Evolutionary conservation across 305 asterid species (phyloP), one percentile per base, ranked within the genome.

Genomic region (Solanum hybrid): DNA sequence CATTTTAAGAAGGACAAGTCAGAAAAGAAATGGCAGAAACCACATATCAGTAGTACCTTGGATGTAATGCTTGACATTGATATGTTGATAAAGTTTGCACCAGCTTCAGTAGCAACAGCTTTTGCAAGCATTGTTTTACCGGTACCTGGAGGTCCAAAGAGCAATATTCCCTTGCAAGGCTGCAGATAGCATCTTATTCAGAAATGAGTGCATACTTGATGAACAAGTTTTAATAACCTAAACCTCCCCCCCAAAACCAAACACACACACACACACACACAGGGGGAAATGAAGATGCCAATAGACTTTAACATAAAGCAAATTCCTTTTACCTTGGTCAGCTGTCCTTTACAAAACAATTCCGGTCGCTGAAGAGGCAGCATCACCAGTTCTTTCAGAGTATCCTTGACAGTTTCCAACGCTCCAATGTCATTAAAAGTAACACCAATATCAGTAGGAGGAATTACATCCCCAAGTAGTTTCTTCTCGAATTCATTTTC

Each of bases 91-190:
- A 95, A 96, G 94, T 96, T 96, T 46, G 99, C 99, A 90, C 98
- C 98, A 90, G 99, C 98, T 91, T 96, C 99, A 5, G 99, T 96
- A 80, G 99, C 99, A 92, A 96, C 98, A 87, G 99, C 99, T 93
- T 96, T 96, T 85, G 99, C 99, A 89, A 96, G 96, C 99, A 96
- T 95, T 86, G 99, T 96, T 93, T 96, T 96, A 90, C 99, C 99
- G 12, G 99, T 95, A 91, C 98, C 99, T 89, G 98, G 98, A 91
- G 98, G 99, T 69, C 99, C 98, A 79, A 96, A 96, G 72, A 95
- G 99, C 96, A 96, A 92, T 94, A 96, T 96, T 90, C 99, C 98
- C 92, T 96, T 96, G 90, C 99, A 95, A 73, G 98, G 99, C 99
- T 95, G 96, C 93, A 88, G 92, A 80, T 72, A 87, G 86, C 14